These are phyloP conservation scores for Leonotis leonurus DNA, from an alignment of 257 asterid genomes.

Conservation along the genomic window DNA sequence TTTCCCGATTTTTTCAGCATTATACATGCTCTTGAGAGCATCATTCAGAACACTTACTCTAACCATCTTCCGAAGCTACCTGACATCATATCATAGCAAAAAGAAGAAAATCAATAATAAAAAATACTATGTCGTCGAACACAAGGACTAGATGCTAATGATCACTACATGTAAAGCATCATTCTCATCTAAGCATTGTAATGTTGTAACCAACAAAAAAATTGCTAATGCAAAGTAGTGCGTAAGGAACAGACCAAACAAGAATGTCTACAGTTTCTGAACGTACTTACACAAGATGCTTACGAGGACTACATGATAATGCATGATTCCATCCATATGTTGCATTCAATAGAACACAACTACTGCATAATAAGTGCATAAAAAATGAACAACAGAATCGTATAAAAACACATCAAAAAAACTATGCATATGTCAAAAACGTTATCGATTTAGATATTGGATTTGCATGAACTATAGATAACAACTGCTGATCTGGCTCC, in stretches of 20 bases:
- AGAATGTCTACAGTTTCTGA: background rate
- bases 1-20: slow-evolving; percentile 30
- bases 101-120: background rate
- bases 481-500: background rate
- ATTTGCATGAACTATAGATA: too few species aligned
- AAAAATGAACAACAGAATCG: background rate
- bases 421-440: too few species aligned
- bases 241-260: too few species aligned
- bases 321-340: background rate
- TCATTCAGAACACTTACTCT: slow-evolving; percentile 30
- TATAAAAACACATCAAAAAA: too few species aligned
- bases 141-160: background rate
- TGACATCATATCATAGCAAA: background rate
- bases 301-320: background rate
- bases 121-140: background rate
- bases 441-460: too few species aligned
- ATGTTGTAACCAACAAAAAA: background rate
- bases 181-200: background rate
- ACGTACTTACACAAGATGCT: background rate
- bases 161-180: background rate
- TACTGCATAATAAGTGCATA: background rate
- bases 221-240: background rate
- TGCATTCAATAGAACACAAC: background rate
- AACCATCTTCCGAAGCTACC: slow-evolving; percentile 22
- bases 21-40: slow-evolving; percentile 38